Percentiles rank a stretch among this genome's conserved stretches.
Conservation (phyloP, 2,329 filamentous ascomycete genomes). For the Beauveria medogensis region DNA sequence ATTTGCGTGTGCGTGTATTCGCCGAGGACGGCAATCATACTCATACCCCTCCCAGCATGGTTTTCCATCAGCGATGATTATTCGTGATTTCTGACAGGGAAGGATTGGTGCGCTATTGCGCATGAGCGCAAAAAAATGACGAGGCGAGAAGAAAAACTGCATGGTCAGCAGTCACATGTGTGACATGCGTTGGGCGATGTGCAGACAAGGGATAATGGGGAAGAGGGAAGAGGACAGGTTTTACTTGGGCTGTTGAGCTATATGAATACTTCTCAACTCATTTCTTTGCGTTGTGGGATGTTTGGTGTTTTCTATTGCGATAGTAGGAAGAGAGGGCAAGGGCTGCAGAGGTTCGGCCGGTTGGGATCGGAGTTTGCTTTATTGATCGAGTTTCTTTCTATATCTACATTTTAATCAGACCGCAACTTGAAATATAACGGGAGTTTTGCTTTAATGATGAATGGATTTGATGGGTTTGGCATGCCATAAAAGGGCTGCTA, state of each 20-base stretch:
- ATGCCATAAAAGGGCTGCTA: not conserved
- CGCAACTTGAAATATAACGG: slow-evolving; percentile 4
- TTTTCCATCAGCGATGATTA: slow-evolving; percentile 5
- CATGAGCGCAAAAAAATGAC: not conserved
- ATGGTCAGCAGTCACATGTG: not conserved
- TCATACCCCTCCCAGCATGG: not conserved
- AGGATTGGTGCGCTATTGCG: not conserved
- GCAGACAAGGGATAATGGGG: not conserved
- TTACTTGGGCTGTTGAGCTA: not conserved
- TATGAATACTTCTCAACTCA: slow-evolving; percentile 3
- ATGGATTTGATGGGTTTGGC: not conserved
- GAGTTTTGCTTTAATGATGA: slow-evolving; percentile 5
- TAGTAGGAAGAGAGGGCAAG: not conserved
- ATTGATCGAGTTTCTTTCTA: not conserved
- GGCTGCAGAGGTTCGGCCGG: not conserved
- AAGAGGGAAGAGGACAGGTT: not conserved
- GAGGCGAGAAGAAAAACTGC: not conserved
- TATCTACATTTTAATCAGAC: slow-evolving; percentile 3
- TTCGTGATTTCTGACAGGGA: not conserved
- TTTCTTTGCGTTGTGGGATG: not conserved
- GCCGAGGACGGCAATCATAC: slow-evolving; percentile 2
- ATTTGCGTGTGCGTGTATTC: not conserved
- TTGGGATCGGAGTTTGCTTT: slow-evolving; percentile 4
- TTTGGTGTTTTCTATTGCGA: not conserved
- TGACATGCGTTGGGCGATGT: not conserved